Evolutionary conservation across 371 early-diverging fungal genomes (phyloP), one percentile per base, ranked within the genome.

Genomic region (Blakeslea trispora): DNA sequence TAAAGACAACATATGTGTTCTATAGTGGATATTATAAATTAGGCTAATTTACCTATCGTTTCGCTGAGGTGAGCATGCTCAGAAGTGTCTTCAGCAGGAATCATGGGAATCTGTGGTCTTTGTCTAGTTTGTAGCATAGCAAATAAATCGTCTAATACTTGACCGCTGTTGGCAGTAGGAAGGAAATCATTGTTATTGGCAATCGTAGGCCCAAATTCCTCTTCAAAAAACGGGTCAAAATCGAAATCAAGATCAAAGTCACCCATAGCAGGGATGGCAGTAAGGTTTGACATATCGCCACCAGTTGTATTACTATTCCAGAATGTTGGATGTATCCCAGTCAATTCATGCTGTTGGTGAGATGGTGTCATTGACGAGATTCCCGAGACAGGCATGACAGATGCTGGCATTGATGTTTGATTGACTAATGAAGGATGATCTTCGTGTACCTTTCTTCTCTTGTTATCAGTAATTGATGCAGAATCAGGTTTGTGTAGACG

Each of bases 141-240:
- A 63, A 67, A 67, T 18, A 67, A 39, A 31, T 67, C 68, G 35
- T 67, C 68, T 31, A 67, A 53, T 7, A 67, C 68, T 41, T 62
- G 63, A 0, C 59, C 63, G 46, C 59, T 63, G 39, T 59, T 59
- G 15, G 59, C 63, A 54, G 34, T 61, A 9, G 66, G 53, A 15
- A 65, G n/a, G 17, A 65, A 61, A 24, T 61, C 66, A 42, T 61
- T 61, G 9, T 37, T 55, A 6, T 46, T 52, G 0, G 59, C 14
- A 45, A 55, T 24, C 17, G 55, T 55, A 0, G 55, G 50, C 32
- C 62, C 63, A 53, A 75, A 65, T 15, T 72, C 73, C 17, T 73
- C 71, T 34, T 70, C 66, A 52, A 72, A 66, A 51, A 66, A 66
- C 4, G 66, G 61, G 32, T 61, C 66, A 46, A 66, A 61, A 42